Evolutionary conservation across 2,329 filamentous ascomycete species (phyloP).

Genomic region (Fusarium sp.): DNA sequence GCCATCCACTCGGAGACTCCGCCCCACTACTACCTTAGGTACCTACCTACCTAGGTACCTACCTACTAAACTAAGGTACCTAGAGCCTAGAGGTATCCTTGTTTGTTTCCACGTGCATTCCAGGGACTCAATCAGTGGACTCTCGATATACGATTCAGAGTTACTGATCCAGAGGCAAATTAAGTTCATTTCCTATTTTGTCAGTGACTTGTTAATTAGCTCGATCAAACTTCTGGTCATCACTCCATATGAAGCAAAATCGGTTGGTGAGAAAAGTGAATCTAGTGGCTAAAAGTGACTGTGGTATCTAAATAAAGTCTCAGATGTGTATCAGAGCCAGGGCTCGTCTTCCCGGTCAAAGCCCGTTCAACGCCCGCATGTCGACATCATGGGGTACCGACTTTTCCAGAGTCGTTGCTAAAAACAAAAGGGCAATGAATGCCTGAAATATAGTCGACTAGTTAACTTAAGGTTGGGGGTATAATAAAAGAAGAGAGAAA

Average conservation of each 20-base stretch:
- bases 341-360: conserved; percentile 2
- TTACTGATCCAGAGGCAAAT: not conserved
- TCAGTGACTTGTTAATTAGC: not conserved
- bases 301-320: conserved; percentile 17
- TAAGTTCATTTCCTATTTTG: not conserved
- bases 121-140: conserved; percentile 22
- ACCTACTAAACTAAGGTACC: no score
- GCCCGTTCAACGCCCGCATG: conserved; percentile 18
- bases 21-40: no score
- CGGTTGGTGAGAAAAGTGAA: not conserved
- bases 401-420: conserved; percentile 24
- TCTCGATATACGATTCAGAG: not conserved
- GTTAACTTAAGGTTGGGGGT: conserved; percentile 30
- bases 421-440: conserved; percentile 12
- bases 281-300: conserved; percentile 13
- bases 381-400: not conserved
- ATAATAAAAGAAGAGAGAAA: conserved; percentile 34
- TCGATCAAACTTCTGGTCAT: not conserved
- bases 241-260: not conserved
- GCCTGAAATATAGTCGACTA: conserved; percentile 25
- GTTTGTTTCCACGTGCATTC: conserved; percentile 39
- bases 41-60: no score
- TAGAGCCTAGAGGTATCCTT: conserved; percentile 1
- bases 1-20: conserved; percentile 24
- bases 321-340: conserved; percentile 12